A percentile compares a stretch with the other conserved stretches of the same genome.
These are phyloP conservation scores for Penicillium macrosclerotiorum DNA, from an alignment of 495 filamentous ascomycete genomes.

Conservation along the genomic window DNA sequence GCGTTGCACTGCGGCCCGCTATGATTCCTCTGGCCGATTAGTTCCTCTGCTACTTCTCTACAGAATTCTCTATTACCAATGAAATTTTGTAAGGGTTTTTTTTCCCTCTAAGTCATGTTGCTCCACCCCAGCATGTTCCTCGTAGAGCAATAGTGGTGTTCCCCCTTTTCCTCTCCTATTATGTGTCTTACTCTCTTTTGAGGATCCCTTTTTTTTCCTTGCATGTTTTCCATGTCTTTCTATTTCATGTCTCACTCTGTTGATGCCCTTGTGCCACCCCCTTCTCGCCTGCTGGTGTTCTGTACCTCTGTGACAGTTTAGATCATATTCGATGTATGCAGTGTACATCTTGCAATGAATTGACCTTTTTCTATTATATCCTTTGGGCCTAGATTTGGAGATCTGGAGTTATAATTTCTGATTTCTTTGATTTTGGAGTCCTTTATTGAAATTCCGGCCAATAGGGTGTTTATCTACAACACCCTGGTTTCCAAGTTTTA, in stretches of 20 bases:
- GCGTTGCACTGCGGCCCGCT: slow-evolving; percentile 1
- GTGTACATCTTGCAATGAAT: slow-evolving; percentile 34
- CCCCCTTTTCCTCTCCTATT: too few relatives aligned
- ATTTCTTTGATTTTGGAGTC: neutral
- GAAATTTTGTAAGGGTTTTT: slow-evolving; percentile 7
- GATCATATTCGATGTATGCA: slow-evolving; percentile 21
- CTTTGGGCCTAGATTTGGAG: too few relatives aligned
- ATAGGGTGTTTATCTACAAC: too few relatives aligned
- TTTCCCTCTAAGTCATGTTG: slow-evolving; percentile 8
- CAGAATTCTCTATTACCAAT: slow-evolving; percentile 5
- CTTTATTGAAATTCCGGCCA: too few relatives aligned
- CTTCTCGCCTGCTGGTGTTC: neutral
- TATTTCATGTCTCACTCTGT: neutral
- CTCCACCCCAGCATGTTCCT: neutral
- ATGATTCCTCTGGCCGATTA: slow-evolving; percentile 9
- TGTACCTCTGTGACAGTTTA: neutral
- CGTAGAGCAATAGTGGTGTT: neutral
- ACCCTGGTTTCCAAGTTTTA: too few relatives aligned
- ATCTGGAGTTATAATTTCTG: too few relatives aligned
- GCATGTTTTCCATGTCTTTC: neutral
- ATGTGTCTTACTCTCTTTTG: neutral
- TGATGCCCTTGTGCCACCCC: neutral
- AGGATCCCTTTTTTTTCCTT: neutral
- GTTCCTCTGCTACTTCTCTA: too few relatives aligned
- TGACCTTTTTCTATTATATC: too few relatives aligned